Evolutionary conservation across 1,284 basidiomycete genomes (phyloP).

Genomic region (Porodaedalea pini): DNA sequence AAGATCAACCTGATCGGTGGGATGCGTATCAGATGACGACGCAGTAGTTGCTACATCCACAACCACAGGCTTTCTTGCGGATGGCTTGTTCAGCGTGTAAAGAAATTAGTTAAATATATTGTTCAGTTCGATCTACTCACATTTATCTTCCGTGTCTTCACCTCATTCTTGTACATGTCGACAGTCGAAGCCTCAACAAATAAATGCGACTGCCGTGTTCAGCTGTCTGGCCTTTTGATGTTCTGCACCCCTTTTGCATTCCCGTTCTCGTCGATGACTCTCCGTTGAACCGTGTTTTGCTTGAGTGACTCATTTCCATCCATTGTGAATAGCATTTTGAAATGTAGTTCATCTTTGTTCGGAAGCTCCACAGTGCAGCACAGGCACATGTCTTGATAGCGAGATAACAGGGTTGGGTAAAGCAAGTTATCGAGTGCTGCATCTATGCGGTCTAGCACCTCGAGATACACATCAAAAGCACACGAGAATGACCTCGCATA

Average conservation of each 20-base stretch:
- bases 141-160: conserved; percentile 6
- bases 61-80: too few relatives aligned
- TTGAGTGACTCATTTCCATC: conserved; percentile 37
- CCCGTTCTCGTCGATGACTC: too few relatives aligned
- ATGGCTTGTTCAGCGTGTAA: too few relatives aligned
- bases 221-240: conserved; percentile 15
- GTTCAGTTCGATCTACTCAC: background rate
- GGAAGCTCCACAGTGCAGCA: conserved; percentile 29
- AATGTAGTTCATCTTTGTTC: conserved; percentile 21
- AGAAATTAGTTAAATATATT: too few relatives aligned
- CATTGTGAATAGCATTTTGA: too few relatives aligned
- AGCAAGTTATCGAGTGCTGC: background rate
- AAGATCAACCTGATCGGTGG: too few relatives aligned
- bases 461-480: conserved; percentile 24
- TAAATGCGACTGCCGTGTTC: conserved; percentile 14
- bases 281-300: too few relatives aligned
- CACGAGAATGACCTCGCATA: conserved; percentile 11
- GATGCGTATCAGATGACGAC: too few relatives aligned
- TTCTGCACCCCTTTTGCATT: too few relatives aligned
- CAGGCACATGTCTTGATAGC: conserved; percentile 25
- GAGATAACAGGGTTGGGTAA: conserved; percentile 10
- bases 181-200: conserved; percentile 24
- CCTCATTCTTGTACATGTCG: conserved; percentile 26
- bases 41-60: too few relatives aligned
- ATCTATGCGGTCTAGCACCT: conserved; percentile 18